Evolutionary conservation across 1,284 basidiomycete genomes (phyloP).

Genomic region (Irpex sp.): DNA sequence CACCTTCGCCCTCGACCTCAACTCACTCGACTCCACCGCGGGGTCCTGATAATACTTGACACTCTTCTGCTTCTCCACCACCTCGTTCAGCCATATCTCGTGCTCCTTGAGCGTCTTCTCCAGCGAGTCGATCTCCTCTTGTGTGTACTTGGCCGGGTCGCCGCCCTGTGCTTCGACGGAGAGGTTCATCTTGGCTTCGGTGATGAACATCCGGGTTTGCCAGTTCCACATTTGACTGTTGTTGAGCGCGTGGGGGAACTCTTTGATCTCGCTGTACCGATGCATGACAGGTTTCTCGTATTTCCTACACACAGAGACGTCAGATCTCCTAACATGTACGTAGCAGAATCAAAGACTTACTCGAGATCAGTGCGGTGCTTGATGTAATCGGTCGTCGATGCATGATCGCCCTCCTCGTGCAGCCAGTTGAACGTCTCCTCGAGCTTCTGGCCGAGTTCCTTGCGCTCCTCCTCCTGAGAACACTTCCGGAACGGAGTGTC

Average conservation of each 20-base stretch:
- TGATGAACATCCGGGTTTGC: conserved; percentile 75
- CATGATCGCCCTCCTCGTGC: conserved; percentile 79
- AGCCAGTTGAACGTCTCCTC: conserved; percentile 80
- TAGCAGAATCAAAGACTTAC: conserved; percentile 38
- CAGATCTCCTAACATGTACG: neutral
- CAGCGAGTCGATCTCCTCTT: conserved; percentile 73
- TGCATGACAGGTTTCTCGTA: conserved; percentile 80
- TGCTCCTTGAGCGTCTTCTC: conserved; percentile 72
- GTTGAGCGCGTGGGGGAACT: conserved; percentile 68
- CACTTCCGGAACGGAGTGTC: conserved; percentile 76
- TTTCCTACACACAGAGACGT: conserved; percentile 38
- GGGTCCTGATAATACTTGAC: conserved; percentile 75
- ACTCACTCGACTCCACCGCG: conserved; percentile 73
- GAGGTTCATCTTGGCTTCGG: conserved; percentile 71
- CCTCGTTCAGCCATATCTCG: conserved; percentile 74
- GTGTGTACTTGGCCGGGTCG: conserved; percentile 71
- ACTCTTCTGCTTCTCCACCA: conserved; percentile 75
- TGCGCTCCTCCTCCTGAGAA: conserved; percentile 69
- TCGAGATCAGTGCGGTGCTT: conserved; percentile 76
- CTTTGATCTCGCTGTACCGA: conserved; percentile 83
- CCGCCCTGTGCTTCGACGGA: conserved; percentile 52
- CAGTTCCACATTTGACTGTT: conserved; percentile 80
- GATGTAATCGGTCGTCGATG: conserved; percentile 68
- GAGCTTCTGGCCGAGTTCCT: conserved; percentile 56
- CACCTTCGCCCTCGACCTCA: conserved; percentile 75